Evolutionary conservation across 139 green algal genomes (phyloP), one percentile per base, ranked within the genome.

Genomic region (Volvox reticuliferus): DNA sequence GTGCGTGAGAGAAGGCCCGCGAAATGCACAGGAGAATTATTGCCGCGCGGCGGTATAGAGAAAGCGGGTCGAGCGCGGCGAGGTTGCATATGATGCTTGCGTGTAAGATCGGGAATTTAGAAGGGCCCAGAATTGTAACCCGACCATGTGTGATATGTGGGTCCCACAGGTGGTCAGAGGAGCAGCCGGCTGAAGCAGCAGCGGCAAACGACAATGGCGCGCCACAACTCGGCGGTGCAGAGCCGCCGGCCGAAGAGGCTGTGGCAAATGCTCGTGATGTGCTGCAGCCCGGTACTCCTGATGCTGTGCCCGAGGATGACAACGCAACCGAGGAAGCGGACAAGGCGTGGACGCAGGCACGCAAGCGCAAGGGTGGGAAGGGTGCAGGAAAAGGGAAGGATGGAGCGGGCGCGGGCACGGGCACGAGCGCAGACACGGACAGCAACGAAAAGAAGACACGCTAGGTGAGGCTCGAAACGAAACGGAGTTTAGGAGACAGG

Each of bases 281-380:
- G 44, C 44, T 9, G 5, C 44, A 55, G 44, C 44, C 44, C 44
- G 44, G 44, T 55, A 55, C 44, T 55, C 44, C 44, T 55, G 44
- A 55, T 9, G 44, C 44, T 9, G 44, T 55, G 44, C 44, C 44
- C 44, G 44, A 55, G 44, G 44, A 55, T 9, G 44, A 55, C 44
- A 55, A 32, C 65, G 65, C 55, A 5, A 68, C 28, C 21, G 83
- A 9, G 35, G 35, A 79, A 16, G 83, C 24, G 14, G 69, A 61
- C 37, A 44, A 87, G 1, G 18, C 17, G n/a, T n/a, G n/a, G n/a
- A n/a, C n/a, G 1, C 61, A n/a, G 17, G 69, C 84, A 71, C 69
- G 69, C 35, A 50, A 36, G 69, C 84, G 84, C 69, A 89, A 89
- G 69, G 84, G 84, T 19, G 84, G 83, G 17, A 89, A 89, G 68